Conservation (phyloP, 768 basidiomycete genomes). For the Termitomyces heimii region DNA sequence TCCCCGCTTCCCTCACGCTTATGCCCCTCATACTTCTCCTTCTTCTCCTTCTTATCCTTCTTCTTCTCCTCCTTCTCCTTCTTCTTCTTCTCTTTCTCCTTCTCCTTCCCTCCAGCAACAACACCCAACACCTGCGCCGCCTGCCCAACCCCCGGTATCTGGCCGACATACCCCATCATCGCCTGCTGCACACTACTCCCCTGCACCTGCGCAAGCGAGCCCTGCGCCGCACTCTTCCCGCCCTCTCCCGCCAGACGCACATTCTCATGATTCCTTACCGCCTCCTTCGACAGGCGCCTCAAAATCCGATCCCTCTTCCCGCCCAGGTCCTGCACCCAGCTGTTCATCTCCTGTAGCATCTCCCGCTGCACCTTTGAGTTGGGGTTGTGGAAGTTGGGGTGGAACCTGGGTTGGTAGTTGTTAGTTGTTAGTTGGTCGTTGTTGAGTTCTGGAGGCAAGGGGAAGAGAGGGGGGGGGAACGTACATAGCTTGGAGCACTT, state of each 20-base stretch:
- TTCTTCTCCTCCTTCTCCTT: slow-evolving; percentile 9
- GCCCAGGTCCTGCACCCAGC: slow-evolving; percentile 54
- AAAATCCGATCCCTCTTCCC: slow-evolving; percentile 45
- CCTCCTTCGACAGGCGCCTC: slow-evolving; percentile 52
- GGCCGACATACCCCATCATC: slow-evolving; percentile 37
- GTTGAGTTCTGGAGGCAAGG: too few species aligned
- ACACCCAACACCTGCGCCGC: slow-evolving; percentile 34
- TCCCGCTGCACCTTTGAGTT: slow-evolving; percentile 64
- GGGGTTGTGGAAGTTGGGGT: slow-evolving; percentile 73
- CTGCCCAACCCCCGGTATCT: slow-evolving; percentile 43
- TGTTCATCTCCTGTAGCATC: slow-evolving; percentile 65
- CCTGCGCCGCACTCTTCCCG: slow-evolving; percentile 37
- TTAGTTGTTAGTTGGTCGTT: too few species aligned
- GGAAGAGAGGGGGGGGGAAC: slow-evolving; percentile 15
- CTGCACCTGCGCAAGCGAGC: slow-evolving; percentile 40
- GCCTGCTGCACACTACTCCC: slow-evolving; percentile 45
- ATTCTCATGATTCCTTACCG: slow-evolving; percentile 71
- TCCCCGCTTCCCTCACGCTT: neutral
- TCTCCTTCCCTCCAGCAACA: slow-evolving; percentile 17
- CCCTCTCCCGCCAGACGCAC: slow-evolving; percentile 52
- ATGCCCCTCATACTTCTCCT: slow-evolving; percentile 7
- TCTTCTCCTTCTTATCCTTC: slow-evolving; percentile 11
- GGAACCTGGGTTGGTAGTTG: slow-evolving; percentile 49
- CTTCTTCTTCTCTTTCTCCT: slow-evolving; percentile 18
- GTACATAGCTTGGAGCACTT: slow-evolving; percentile 62